phyloP scores from a whole-genome alignment of 768 basidiomycete species.

The Infundibulicybe gibba region DNA sequence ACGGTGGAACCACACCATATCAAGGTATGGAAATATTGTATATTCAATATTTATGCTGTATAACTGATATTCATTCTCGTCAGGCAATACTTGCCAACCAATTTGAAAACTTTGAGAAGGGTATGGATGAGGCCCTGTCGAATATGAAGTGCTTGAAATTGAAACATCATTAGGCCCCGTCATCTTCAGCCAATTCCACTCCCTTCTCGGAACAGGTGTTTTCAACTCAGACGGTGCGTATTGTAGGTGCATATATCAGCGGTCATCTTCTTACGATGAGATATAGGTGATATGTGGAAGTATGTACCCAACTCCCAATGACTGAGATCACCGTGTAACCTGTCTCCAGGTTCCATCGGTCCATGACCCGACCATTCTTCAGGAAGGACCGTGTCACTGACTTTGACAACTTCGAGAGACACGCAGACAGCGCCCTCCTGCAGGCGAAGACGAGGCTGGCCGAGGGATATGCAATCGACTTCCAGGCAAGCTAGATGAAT shows the following conservation, averaged over 20 bases:
- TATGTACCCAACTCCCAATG: conserved; percentile 15
- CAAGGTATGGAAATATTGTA: conserved; percentile 13
- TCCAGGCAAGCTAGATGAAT: conserved; percentile 34
- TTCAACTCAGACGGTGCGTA: conserved; percentile 52
- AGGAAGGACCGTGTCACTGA: conserved; percentile 46
- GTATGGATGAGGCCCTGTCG: conserved; percentile 9
- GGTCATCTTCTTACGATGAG: neutral
- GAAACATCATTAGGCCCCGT: conserved; percentile 8
- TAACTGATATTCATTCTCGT: neutral
- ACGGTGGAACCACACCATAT: conserved; percentile 43
- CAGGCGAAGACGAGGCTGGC: conserved; percentile 37
- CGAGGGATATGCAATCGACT: conserved; percentile 48
- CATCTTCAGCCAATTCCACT: conserved; percentile 12
- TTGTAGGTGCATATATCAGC: neutral
- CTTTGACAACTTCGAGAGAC: conserved; percentile 52
- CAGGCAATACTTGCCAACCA: conserved; percentile 32
- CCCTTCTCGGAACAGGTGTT: conserved; percentile 52
- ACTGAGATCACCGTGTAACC: neutral
- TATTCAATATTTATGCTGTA: neutral
- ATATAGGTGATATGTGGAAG: conserved; percentile 56
- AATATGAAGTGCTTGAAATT: neutral
- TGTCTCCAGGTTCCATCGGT: conserved; percentile 46
- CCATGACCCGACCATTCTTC: conserved; percentile 63
- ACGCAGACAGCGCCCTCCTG: conserved; percentile 43
- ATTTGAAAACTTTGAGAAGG: conserved; percentile 32